A percentile compares a stretch with the other conserved stretches of the same genome.
phyloP scores from a whole-genome alignment of 2,329 filamentous ascomycete genomes.

The Penicillium italicum region DNA sequence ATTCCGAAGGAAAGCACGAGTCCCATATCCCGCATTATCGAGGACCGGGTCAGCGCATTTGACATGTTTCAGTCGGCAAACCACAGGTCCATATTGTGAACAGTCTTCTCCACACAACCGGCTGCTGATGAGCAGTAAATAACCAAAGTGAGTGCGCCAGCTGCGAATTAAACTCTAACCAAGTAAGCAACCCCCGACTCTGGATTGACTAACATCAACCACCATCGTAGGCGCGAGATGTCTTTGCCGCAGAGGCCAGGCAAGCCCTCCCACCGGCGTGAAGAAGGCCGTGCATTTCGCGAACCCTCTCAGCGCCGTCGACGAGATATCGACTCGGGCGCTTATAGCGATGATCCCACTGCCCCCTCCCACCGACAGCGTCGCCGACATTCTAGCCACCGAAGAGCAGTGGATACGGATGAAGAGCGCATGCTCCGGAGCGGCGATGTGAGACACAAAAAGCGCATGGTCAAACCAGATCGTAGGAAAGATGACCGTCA shows the following conservation, averaged over 20 bases:
- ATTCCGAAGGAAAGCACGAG: not conserved
- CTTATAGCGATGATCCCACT: constrained; percentile 38
- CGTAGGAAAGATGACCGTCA: constrained; percentile 77
- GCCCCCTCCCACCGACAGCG: constrained; percentile 41
- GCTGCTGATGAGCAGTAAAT: constrained; percentile 7
- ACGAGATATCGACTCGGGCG: constrained; percentile 67
- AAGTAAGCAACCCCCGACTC: not conserved
- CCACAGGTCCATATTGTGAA: not conserved
- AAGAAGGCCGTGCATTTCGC: constrained; percentile 61
- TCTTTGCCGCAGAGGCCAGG: constrained; percentile 61
- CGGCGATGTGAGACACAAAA: constrained; percentile 64
- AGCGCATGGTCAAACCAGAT: constrained; percentile 85
- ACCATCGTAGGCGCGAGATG: constrained; percentile 32
- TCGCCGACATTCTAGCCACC: constrained; percentile 46
- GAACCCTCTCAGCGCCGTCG: constrained; percentile 66
- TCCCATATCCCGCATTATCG: not conserved
- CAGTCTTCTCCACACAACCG: not conserved
- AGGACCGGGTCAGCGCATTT: constrained; percentile 1
- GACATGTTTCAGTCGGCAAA: constrained; percentile 12
- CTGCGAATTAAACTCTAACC: not conserved
- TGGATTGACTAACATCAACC: not conserved
- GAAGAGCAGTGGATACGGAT: constrained; percentile 43
- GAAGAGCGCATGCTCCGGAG: constrained; percentile 52
- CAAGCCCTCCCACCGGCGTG: constrained; percentile 57
- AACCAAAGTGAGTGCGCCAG: constrained; percentile 11